Evolutionary conservation across 2,329 filamentous ascomycete genomes (phyloP).

Genomic region (Mariannaea elegans): DNA sequence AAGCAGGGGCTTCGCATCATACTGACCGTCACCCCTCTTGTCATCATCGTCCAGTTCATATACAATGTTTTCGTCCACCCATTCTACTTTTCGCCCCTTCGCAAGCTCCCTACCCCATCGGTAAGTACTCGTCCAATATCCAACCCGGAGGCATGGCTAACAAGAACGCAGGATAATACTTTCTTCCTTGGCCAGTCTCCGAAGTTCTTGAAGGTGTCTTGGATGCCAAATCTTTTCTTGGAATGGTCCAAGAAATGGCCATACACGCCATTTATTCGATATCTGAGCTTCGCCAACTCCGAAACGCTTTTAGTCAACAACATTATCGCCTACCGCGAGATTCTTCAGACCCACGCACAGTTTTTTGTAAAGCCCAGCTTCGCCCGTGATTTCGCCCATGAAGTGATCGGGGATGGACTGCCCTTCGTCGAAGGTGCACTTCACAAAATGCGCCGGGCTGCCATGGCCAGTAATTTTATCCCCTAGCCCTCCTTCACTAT

Average conservation of each 20-base stretch:
- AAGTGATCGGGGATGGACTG: constrained; percentile 44
- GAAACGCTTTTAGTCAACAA: constrained; percentile 39
- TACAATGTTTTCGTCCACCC: constrained; percentile 52
- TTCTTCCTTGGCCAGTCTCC: constrained; percentile 52
- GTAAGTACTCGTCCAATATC: constrained; percentile 33
- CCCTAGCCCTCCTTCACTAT: background rate
- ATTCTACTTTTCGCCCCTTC: constrained; percentile 52
- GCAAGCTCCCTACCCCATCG: constrained; percentile 54
- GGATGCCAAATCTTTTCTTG: constrained; percentile 42
- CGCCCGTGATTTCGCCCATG: constrained; percentile 36
- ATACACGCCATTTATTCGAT: constrained; percentile 41
- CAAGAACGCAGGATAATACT: constrained; percentile 45
- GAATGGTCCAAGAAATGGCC: constrained; percentile 41
- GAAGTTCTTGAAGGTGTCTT: constrained; percentile 41
- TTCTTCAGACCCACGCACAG: constrained; percentile 39
- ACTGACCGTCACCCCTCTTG: background rate
- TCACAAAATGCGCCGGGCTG: constrained; percentile 47
- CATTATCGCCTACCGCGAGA: constrained; percentile 38
- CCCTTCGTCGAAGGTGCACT: constrained; percentile 47
- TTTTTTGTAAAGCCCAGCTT: constrained; percentile 40
- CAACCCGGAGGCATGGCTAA: background rate
- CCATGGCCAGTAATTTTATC: constrained; percentile 40
- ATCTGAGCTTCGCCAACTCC: constrained; percentile 37
- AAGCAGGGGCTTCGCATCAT: background rate
- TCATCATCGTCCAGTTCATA: background rate